Evolutionary conservation across 441 rosid species (phyloP), one percentile per base, ranked within the genome.

Genomic region (Brassica balearica): DNA sequence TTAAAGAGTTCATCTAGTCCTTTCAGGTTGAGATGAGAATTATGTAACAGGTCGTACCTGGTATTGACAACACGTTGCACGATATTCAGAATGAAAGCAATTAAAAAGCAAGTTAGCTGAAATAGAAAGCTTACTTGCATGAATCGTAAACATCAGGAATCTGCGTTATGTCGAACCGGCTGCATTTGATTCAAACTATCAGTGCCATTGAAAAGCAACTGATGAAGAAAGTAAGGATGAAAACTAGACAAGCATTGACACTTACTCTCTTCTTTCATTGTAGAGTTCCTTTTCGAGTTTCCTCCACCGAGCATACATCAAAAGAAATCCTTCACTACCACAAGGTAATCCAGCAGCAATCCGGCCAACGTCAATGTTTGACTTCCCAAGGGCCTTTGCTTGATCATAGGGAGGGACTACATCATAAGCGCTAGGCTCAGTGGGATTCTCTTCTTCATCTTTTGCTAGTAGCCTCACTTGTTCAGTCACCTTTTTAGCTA

Each of bases 371-470:
- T 97, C 99, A 74, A 97, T 97, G 78, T 90, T 93, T 79, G 94
- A 92, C 88, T 95, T 97, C 63, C 99, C 99, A 77, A 97, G 99
- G 60, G 99, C 99, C 77, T 87, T 97, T 72, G 99, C 99, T 91
- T 97, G 99, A 84, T 97, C 99, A 82, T 97, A 97, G 12, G 99
- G 97, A 29, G 83, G 97, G 80, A 88, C 85, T 20, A 88, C 84
- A 86, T 89, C 87, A 69, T 84, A 88, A 15, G 85, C 74, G 75
- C 87, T 84, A 68, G 88, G 72, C 88, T 92, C 94, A 53, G 89
- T 84, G 78, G 87, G 93, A 82, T 86, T 84, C 85, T 90, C 96
- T 80, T 90, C 90, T 85, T 95, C 98, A 84, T 90, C 96, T 86
- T 84, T 89, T 38, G 99, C 84, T 62, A 93, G 96, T 76, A 87